phyloP scores from a whole-genome alignment of 164 flowering plant species.

The Vitis labrusca region DNA sequence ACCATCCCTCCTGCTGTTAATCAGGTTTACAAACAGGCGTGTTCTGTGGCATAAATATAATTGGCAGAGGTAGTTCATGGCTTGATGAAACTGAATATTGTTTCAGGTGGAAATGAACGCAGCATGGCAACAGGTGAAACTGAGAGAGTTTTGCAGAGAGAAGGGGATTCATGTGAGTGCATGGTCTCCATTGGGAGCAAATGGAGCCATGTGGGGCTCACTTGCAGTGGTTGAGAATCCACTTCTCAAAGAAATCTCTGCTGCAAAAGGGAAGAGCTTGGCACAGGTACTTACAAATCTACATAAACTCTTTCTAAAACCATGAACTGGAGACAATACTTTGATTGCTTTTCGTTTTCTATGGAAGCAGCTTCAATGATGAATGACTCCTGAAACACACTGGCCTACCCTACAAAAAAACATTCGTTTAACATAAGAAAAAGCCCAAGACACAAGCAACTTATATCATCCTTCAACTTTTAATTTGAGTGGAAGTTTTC shows the following conservation, averaged over 20 bases:
- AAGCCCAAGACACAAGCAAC: no score
- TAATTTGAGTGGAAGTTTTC: no score
- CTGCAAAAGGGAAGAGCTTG: slow-evolving; percentile 14
- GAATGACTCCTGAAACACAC: no score
- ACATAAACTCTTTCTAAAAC: no score
- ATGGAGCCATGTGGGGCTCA: slow-evolving; percentile 24
- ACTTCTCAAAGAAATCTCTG: slow-evolving; percentile 25
- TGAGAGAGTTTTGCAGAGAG: slow-evolving; percentile 25
- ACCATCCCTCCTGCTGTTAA: slow-evolving; percentile 35
- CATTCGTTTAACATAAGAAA: no score
- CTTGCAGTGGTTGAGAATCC: slow-evolving; percentile 15
- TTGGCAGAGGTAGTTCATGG: no score
- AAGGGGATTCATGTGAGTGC: slow-evolving; percentile 27
- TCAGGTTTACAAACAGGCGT: slow-evolving; percentile 11
- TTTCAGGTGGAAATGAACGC: slow-evolving; percentile 34
- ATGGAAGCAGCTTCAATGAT: no score
- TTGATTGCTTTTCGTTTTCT: no score
- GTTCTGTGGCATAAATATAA: no score
- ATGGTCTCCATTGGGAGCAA: slow-evolving; percentile 28
- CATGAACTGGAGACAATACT: no score
- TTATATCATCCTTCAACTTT: no score
- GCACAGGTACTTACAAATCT: slow-evolving; percentile 20
- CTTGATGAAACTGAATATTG: background rate
- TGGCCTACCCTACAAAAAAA: no score
- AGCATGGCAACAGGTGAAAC: slow-evolving; percentile 28